Percentiles rank a stretch among this genome's conserved stretches.
phyloP scores from a whole-genome alignment of 2,329 filamentous ascomycete genomes.

The Pseudogymnoascus destructans region DNA sequence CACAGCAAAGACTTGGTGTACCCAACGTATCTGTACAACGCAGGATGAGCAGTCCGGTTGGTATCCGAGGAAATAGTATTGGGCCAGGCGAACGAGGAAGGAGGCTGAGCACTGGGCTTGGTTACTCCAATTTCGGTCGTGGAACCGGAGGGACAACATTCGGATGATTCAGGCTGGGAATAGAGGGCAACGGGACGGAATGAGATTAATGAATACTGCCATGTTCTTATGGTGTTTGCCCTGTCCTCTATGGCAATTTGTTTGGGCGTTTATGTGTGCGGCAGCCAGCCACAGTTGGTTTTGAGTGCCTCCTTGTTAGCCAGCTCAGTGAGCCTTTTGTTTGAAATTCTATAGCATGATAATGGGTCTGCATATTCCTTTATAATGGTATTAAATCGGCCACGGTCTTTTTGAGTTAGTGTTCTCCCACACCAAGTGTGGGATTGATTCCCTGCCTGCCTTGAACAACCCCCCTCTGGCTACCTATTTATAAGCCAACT shows the following conservation, averaged over 20 bases:
- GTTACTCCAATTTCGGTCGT: constrained; percentile 22
- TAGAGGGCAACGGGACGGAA: not conserved
- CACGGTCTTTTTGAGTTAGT: not conserved
- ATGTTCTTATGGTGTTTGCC: not conserved
- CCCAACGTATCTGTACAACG: constrained; percentile 12
- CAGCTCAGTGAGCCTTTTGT: not conserved
- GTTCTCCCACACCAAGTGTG: not conserved
- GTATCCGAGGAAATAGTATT: constrained; percentile 20
- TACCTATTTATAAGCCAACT: not conserved
- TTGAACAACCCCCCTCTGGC: not conserved
- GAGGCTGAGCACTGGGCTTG: constrained; percentile 25
- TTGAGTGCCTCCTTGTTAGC: not conserved
- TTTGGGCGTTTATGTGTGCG: not conserved
- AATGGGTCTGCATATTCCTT: not conserved
- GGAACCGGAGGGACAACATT: constrained; percentile 25
- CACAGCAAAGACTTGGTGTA: constrained; percentile 6
- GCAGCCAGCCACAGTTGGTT: too few relatives aligned
- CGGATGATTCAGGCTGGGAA: not conserved
- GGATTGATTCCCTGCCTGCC: not conserved
- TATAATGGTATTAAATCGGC: too few relatives aligned
- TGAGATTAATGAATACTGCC: not conserved
- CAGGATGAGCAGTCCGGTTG: constrained; percentile 24
- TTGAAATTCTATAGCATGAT: not conserved
- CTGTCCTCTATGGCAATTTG: too few relatives aligned
- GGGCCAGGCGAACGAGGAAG: constrained; percentile 22